Percentiles rank a stretch among this genome's conserved stretches.
These are phyloP conservation scores for Acanthamoeba lenticulata DNA, from an alignment of 208 protist genomes.

Conservation along the genomic window DNA sequence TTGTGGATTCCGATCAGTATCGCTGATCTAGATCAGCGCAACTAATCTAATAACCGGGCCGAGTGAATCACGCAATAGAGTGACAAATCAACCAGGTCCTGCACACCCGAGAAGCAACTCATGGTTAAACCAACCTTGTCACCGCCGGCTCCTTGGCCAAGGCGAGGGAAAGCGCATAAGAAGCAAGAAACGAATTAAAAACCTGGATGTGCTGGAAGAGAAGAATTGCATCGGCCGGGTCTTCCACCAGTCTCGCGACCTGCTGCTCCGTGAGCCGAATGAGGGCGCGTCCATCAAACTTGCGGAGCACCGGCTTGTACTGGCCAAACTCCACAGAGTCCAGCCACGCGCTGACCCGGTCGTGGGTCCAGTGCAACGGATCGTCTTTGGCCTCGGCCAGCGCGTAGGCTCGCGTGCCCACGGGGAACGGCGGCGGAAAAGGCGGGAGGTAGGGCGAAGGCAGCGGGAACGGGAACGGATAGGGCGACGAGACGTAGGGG, in stretches of 20 bases:
- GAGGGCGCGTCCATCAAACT: constrained; percentile 12
- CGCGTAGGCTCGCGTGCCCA: not conserved
- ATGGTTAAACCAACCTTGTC: not conserved
- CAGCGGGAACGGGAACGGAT: constrained; percentile 46
- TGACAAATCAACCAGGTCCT: too few species aligned
- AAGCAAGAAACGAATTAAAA: too few species aligned
- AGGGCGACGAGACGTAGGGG: constrained; percentile 17
- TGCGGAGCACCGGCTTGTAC: not conserved
- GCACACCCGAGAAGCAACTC: not conserved
- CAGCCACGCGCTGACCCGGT: not conserved
- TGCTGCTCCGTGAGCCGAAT: constrained; percentile 26
- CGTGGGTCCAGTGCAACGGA: not conserved
- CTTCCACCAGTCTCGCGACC: not conserved
- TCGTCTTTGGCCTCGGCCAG: not conserved
- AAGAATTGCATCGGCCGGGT: constrained; percentile 16
- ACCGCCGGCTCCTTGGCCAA: too few species aligned
- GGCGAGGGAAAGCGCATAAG: too few species aligned
- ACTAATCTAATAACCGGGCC: too few species aligned
- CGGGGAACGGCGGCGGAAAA: constrained; percentile 23
- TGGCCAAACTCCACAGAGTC: not conserved
- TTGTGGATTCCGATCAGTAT: not conserved
- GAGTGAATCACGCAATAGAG: too few species aligned
- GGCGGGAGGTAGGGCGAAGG: constrained; percentile 26
- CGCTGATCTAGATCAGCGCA: too few species aligned
- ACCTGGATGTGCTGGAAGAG: constrained; percentile 7